Percentiles rank a stretch among this genome's conserved stretches.
These are phyloP conservation scores for Syncephalastrum sp. DNA, from an alignment of 371 early-diverging fungal species.

Conservation along the genomic window DNA sequence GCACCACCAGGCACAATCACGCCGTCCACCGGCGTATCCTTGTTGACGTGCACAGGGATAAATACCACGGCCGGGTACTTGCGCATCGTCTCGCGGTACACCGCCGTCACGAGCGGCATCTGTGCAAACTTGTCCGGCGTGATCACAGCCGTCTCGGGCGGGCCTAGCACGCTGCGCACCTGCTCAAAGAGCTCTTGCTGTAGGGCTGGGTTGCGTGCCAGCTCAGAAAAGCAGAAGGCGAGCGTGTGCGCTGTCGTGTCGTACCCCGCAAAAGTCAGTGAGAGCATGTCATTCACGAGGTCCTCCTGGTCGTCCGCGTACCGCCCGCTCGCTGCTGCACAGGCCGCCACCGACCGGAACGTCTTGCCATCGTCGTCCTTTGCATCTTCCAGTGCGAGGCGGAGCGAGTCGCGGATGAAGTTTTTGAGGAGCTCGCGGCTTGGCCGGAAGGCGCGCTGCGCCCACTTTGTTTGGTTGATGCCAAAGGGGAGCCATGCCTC, in stretches of 20 bases:
- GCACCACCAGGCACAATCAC: conserved; percentile 37
- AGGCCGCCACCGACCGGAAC: conserved; percentile 40
- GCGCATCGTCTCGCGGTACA: conserved; percentile 46
- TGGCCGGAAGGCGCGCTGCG: conserved; percentile 29
- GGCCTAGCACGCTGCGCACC: conserved; percentile 38
- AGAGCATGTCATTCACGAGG: conserved; percentile 39
- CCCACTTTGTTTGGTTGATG: conserved; percentile 44
- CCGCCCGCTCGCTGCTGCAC: conserved; percentile 35
- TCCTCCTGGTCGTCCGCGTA: conserved; percentile 27
- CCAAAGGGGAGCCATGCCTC: conserved; percentile 48
- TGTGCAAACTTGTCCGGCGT: conserved; percentile 39
- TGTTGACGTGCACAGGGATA: conserved; percentile 50
- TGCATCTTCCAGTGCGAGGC: conserved; percentile 16
- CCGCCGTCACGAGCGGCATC: conserved; percentile 44
- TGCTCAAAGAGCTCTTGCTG: conserved; percentile 40
- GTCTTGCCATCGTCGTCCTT: conserved; percentile 6
- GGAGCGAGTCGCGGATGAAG: conserved; percentile 39
- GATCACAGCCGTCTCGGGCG: conserved; percentile 30
- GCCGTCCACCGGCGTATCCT: conserved; percentile 37
- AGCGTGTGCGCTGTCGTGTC: conserved; percentile 51
- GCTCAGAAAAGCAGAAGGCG: conserved; percentile 42
- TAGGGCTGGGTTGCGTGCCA: conserved; percentile 38
- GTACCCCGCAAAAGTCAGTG: conserved; percentile 48
- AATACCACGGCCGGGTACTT: conserved; percentile 51
- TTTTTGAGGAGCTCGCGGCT: conserved; percentile 36